Conservation (phyloP, 2,329 filamentous ascomycete species). For the Tolypocladium guangdongense region DNA sequence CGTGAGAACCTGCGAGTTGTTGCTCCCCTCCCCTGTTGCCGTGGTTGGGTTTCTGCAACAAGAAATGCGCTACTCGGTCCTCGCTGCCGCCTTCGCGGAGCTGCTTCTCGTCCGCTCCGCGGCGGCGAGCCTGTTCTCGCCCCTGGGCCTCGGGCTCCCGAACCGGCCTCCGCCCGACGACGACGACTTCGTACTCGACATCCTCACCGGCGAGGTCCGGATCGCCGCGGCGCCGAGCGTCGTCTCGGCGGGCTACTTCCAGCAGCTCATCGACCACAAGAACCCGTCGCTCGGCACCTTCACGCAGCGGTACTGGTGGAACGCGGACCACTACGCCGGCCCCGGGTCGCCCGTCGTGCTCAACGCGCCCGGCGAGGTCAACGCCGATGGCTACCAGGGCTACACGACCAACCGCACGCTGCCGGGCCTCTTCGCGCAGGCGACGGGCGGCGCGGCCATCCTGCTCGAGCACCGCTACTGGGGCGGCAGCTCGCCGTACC, state of each 20-base stretch:
- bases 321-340: conserved; percentile 58
- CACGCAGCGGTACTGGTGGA: conserved; percentile 68
- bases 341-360: conserved; percentile 72
- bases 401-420: conserved; percentile 65
- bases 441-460: conserved; percentile 60
- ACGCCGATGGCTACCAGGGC: conserved; percentile 42
- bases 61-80: conserved; percentile 1
- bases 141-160: neutral
- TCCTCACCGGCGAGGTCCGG: neutral
- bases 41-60: neutral
- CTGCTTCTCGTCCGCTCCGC: neutral
- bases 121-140: neutral
- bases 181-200: neutral
- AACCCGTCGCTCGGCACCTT: conserved; percentile 50
- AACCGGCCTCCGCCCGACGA: neutral
- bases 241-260: conserved; percentile 22
- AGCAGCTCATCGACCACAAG: conserved; percentile 48
- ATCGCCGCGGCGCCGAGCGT: neutral
- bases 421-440: conserved; percentile 51
- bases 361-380: conserved; percentile 54
- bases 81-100: neutral
- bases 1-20: neutral
- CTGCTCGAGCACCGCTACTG: conserved; percentile 80
- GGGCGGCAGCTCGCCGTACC: conserved; percentile 57
- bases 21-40: neutral